These are phyloP conservation scores for Saturnispora diversa DNA, from an alignment of 805 yeast genomes.

Conservation along the genomic window DNA sequence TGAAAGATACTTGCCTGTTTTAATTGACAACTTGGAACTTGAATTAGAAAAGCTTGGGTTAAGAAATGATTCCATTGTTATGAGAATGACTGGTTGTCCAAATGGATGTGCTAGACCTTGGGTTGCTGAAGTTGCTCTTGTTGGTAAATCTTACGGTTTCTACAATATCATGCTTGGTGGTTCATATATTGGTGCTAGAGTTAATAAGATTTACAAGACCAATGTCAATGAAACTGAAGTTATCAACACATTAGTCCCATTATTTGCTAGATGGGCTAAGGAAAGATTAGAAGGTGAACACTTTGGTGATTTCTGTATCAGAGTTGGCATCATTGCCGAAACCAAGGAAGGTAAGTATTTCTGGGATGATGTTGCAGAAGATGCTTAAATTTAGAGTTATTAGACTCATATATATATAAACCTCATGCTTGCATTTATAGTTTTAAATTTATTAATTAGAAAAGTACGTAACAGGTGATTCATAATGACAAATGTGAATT, in stretches of 20 bases:
- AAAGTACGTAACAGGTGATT: too few relatives aligned
- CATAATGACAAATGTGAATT: too few relatives aligned
- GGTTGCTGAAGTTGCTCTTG: conserved; percentile 92
- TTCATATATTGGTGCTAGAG: conserved; percentile 86
- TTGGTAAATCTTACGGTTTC: conserved; percentile 91
- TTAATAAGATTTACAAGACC: conserved; percentile 81
- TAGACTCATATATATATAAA: too few relatives aligned
- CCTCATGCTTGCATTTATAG: too few relatives aligned
- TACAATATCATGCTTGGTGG: conserved; percentile 95
- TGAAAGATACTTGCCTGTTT: conserved; percentile 81
- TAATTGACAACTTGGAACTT: conserved; percentile 75
- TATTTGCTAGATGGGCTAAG: conserved; percentile 89
- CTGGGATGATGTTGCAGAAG: conserved; percentile 90
- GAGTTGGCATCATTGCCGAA: conserved; percentile 81
- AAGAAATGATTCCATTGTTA: conserved; percentile 87
- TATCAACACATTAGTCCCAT: conserved; percentile 63
- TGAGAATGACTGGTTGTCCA: conserved; percentile 99
- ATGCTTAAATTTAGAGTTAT: conserved; percentile 19
- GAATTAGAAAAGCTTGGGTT: conserved; percentile 86
- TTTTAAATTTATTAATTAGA: too few relatives aligned
- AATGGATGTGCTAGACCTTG: conserved; percentile 98
- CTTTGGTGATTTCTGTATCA: conserved; percentile 86
- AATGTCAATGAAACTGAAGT: conserved; percentile 89
- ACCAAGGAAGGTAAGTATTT: conserved; percentile 86
- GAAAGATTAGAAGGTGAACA: conserved; percentile 90